Evolutionary conservation across 1,284 basidiomycete genomes (phyloP), one percentile per base, ranked within the genome.

Genomic region (Microbotryomycetes sp.): DNA sequence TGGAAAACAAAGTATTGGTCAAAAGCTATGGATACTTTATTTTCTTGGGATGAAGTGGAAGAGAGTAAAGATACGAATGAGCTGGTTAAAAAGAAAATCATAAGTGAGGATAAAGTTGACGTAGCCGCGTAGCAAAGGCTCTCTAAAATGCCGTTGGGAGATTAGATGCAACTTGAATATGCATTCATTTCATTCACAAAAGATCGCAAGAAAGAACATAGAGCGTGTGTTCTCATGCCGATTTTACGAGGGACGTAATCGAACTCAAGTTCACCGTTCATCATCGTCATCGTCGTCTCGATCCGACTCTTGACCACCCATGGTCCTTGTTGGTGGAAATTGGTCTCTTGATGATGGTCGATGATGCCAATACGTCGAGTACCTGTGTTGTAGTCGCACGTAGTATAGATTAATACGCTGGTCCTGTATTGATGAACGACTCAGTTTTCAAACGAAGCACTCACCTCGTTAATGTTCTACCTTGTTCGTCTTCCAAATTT

Each of bases 1-100:
- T 87, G 86, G 85, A 90, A 89, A 76, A 81, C 91, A 77, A 81
- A 81, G 31, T 76, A 81, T 57, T 93, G 91, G 73, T 77, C 86
- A 59, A 81, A 82, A 2, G 85, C 88, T 5, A 80, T 96, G 63
- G 82, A 87, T 70, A 78, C 82, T 65, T 80, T 84, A 66, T 85
- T 88, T 66, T 73, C 74, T 19, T 84, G 85, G 54, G 82, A 83
- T 5, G 77, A 74, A 25, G 82, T 81, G 31, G 83, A 81, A 56
- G 81, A 77, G 28, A 81, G 80, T 1, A 62, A 62, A 4, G 28
- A 45, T n/a, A 25, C 30, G 12, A 30, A 52, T 29, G 52, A 22
- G n/a, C 56, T 42, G 36, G 9, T 42, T 42, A 9, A 42, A 42
- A 9, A 9, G 36, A 42, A 42, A 42, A n/a, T n/a, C n/a, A n/a